Evolutionary conservation across 371 early-diverging fungal species (phyloP), one percentile per base, ranked within the genome.

Genomic region (Zopfochytrium polystomum): DNA sequence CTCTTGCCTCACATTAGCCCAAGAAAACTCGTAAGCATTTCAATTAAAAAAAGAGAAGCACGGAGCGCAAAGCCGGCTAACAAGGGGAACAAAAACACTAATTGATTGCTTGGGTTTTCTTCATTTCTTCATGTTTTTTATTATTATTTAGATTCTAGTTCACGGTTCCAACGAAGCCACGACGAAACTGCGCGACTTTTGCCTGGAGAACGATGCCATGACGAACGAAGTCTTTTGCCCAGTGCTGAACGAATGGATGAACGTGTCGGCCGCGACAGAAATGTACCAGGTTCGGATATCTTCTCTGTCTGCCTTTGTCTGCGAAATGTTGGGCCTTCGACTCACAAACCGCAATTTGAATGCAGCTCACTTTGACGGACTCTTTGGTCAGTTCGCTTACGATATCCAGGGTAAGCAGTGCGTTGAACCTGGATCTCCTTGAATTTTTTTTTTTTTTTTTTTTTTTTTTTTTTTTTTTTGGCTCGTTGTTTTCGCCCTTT

Each of bases 151-250:
- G 90, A 87, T 91, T 33, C 74, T 95, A 20, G 79, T 96, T 6
- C 94, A 91, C 61, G 95, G 93, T 6, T 79, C 84, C 5, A 70
- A 76, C 49, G 75, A 75, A 23, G 75, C 90, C 25, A 93, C 91
- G 18, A 70, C 80, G 2, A 79, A 82, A 7, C 66, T 91, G 46
- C 76, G 75, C 15, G 67, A 77, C 42, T 81, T 83, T 5, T 89
- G 86, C 59, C 26, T 80, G 27, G 72, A 70, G 23, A 71, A 77
- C 51, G 80, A 82, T 25, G 78, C 80, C 29, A 77, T 90, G 67
- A 92, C 91, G 11, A 83, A 86, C 48, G 94, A 91, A 53, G 81
- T 95, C 27, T 91, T 85, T 52, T 81, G 88, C 18, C 94, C 96
- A 1, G 72, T 77, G 3, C 70, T 89, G 5, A 85, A 88, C 49